Conservation (phyloP, 768 basidiomycete species). For the Tylopilus felleus region DNA sequence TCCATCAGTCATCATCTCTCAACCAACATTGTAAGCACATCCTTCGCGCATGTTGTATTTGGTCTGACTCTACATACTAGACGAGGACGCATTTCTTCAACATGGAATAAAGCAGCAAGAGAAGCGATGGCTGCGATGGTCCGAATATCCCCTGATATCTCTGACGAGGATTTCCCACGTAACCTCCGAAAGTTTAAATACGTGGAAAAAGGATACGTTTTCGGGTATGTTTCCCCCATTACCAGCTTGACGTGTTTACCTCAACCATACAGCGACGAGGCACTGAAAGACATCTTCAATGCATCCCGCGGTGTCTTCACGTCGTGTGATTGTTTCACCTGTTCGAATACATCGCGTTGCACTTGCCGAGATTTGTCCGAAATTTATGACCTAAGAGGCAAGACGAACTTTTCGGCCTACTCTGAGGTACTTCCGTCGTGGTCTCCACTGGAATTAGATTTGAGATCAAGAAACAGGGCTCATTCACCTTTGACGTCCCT, state of each 20-base stretch:
- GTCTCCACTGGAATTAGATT: neutral
- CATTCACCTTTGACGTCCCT: conserved; percentile 43
- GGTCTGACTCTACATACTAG: conserved; percentile 13
- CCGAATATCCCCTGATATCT: conserved; percentile 34
- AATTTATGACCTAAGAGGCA: conserved; percentile 27
- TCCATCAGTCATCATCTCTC: conserved; percentile 18
- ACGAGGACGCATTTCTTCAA: conserved; percentile 23
- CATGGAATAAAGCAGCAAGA: conserved; percentile 31
- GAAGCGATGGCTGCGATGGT: conserved; percentile 30
- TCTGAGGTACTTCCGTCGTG: conserved; percentile 26
- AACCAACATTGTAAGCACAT: conserved; percentile 21
- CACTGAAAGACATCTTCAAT: conserved; percentile 18
- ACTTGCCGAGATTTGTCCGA: conserved; percentile 48
- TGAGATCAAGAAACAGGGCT: conserved; percentile 36
- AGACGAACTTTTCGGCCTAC: conserved; percentile 41
- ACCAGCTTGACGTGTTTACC: conserved; percentile 4
- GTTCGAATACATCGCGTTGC: conserved; percentile 37
- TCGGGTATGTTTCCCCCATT: conserved; percentile 35
- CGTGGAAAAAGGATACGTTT: conserved; percentile 49
- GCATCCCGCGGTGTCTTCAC: conserved; percentile 36
- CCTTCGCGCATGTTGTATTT: neutral
- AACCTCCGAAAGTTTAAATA: conserved; percentile 47
- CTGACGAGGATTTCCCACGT: conserved; percentile 38
- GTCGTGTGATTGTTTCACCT: conserved; percentile 42
- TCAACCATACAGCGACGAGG: conserved; percentile 15